phyloP scores from a whole-genome alignment of 805 yeast species.

The Limtongia smithiae region DNA sequence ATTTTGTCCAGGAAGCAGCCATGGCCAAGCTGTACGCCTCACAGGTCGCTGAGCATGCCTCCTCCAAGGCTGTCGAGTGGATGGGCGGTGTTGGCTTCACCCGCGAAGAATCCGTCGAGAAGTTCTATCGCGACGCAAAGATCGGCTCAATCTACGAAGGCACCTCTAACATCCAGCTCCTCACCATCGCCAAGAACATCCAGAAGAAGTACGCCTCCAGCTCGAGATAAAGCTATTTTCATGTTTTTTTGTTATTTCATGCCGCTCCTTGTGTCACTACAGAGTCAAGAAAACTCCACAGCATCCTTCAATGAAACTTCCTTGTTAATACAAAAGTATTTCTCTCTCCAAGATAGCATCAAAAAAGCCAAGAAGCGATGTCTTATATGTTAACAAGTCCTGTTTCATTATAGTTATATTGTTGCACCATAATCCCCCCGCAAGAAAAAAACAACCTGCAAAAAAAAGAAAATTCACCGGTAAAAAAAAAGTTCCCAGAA shows the following conservation, averaged over 20 bases:
- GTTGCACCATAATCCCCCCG: too few relatives aligned
- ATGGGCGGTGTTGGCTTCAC: constrained; percentile 50
- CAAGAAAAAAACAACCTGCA: too few relatives aligned
- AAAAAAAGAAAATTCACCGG: too few relatives aligned
- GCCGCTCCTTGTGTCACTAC: too few relatives aligned
- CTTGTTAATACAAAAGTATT: too few relatives aligned
- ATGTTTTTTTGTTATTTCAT: neutral
- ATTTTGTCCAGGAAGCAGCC: constrained; percentile 44
- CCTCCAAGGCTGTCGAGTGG: constrained; percentile 46
- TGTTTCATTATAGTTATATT: too few relatives aligned
- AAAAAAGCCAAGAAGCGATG: too few relatives aligned
- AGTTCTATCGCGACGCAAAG: constrained; percentile 45
- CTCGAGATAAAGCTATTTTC: neutral
- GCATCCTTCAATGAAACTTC: too few relatives aligned
- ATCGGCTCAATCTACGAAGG: constrained; percentile 47
- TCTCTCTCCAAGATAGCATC: too few relatives aligned
- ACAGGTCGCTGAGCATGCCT: constrained; percentile 41
- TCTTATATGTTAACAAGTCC: too few relatives aligned
- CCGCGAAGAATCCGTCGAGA: constrained; percentile 43
- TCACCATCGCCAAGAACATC: constrained; percentile 43
- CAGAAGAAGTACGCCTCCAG: constrained; percentile 34
- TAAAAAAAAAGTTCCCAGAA: too few relatives aligned
- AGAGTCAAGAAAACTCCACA: too few relatives aligned
- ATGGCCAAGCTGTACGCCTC: constrained; percentile 45
- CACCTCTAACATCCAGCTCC: constrained; percentile 45